Conservation (phyloP, 1,284 basidiomycete species). For the Ustanciosporium gigantosporum region DNA sequence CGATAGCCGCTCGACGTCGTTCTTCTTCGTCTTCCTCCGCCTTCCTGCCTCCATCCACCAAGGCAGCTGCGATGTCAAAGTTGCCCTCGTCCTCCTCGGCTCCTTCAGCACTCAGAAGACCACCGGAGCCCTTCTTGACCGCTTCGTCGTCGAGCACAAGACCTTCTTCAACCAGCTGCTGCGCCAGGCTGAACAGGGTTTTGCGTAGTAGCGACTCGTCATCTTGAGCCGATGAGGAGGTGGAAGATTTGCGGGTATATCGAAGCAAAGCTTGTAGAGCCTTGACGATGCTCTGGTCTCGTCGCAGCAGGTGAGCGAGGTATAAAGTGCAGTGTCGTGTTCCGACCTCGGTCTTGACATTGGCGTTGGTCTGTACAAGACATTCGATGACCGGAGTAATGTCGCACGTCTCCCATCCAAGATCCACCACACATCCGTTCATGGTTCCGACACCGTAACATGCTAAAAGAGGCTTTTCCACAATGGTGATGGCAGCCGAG, state of each 20-base stretch:
- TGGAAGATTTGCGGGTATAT: constrained; percentile 32
- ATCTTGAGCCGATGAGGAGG: constrained; percentile 6
- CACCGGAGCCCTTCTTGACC: constrained; percentile 30
- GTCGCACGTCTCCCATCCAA: constrained; percentile 76
- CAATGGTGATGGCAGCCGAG: constrained; percentile 78
- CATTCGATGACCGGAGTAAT: constrained; percentile 81
- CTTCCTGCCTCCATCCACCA: constrained; percentile 52
- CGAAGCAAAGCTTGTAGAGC: constrained; percentile 47
- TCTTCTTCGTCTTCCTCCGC: constrained; percentile 45
- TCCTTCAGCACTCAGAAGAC: constrained; percentile 43
- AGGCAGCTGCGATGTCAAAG: constrained; percentile 66
- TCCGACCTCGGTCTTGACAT: constrained; percentile 45
- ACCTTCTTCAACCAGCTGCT: constrained; percentile 43
- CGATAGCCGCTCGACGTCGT: constrained; percentile 77
- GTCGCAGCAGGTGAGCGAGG: constrained; percentile 51
- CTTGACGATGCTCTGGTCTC: constrained; percentile 46
- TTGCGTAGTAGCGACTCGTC: constrained; percentile 17
- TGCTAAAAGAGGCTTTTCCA: constrained; percentile 82
- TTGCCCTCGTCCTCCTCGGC: constrained; percentile 80
- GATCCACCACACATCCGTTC: constrained; percentile 81
- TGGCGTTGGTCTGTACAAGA: constrained; percentile 60
- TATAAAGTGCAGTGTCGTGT: constrained; percentile 52
- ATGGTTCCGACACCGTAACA: constrained; percentile 79
- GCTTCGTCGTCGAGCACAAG: constrained; percentile 38
- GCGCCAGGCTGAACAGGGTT: constrained; percentile 39